Conservation (phyloP, 208 protist species). For the Leishmania gerbilli region DNA sequence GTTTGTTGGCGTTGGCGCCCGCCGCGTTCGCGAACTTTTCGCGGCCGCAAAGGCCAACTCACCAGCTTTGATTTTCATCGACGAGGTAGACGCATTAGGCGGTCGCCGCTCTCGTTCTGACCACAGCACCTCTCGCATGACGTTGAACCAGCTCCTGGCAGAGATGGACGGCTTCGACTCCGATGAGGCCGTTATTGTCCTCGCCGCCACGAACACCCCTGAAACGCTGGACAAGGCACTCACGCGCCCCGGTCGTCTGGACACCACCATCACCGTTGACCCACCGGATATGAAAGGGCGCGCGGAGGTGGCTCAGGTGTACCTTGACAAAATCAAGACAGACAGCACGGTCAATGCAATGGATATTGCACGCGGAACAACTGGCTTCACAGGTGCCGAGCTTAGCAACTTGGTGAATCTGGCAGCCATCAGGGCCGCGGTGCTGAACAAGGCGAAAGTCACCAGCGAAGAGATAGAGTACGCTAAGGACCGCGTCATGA, state of each 20-base stretch:
- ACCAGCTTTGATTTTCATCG: constrained; percentile 98
- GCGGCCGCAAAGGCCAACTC: constrained; percentile 91
- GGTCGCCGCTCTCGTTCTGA: constrained; percentile 71
- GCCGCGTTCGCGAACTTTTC: constrained; percentile 95
- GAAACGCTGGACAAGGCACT: constrained; percentile 95
- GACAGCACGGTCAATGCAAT: constrained; percentile 71
- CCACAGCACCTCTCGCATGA: constrained; percentile 88
- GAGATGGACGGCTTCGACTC: constrained; percentile 97
- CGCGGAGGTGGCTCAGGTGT: constrained; percentile 84
- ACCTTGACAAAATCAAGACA: constrained; percentile 84
- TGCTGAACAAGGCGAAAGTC: constrained; percentile 79
- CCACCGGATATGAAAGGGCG: constrained; percentile 92
- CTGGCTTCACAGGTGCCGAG: constrained; percentile 93
- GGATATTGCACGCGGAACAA: constrained; percentile 85
- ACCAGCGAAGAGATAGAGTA: constrained; percentile 90
- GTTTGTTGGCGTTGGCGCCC: constrained; percentile 97
- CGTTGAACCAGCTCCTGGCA: constrained; percentile 97
- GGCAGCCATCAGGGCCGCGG: constrained; percentile 86
- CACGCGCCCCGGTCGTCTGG: constrained; percentile 90
- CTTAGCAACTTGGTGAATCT: constrained; percentile 94
- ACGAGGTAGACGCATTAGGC: constrained; percentile 98
- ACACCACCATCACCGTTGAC: constrained; percentile 88
- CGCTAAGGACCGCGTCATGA: constrained; percentile 92
- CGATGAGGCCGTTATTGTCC: constrained; percentile 94
- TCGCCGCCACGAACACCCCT: constrained; percentile 98